Evolutionary conservation across 495 filamentous ascomycete species (phyloP).

Genomic region (Penicillium argentinense): DNA sequence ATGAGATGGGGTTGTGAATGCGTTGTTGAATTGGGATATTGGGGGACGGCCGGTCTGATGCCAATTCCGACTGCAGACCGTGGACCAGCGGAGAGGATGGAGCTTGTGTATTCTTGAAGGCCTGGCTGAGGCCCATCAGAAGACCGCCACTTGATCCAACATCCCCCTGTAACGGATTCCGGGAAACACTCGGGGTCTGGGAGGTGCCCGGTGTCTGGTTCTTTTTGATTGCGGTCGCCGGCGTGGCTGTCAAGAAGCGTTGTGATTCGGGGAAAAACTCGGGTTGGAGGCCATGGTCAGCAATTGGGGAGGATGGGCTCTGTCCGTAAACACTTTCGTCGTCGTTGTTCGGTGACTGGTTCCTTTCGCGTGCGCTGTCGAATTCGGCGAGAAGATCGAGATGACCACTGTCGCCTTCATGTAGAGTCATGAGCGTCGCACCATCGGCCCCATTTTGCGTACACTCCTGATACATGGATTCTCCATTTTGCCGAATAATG

Average conservation of each 20-base stretch:
- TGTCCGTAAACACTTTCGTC: constrained; percentile 37
- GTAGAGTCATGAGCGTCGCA: constrained; percentile 39
- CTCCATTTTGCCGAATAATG: constrained; percentile 38
- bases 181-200: constrained; percentile 42
- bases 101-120: constrained; percentile 53
- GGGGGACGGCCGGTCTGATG: constrained; percentile 54
- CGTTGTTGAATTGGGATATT: constrained; percentile 47
- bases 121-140: constrained; percentile 50
- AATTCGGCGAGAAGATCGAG: constrained; percentile 48
- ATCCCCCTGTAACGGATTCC: constrained; percentile 47
- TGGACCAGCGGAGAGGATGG: constrained; percentile 51
- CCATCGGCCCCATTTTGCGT: constrained; percentile 26
- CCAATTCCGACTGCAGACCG: constrained; percentile 34
- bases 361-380: constrained; percentile 25
- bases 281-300: constrained; percentile 26
- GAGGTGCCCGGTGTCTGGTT: constrained; percentile 26
- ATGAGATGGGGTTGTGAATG: constrained; percentile 38
- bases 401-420: constrained; percentile 49
- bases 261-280: constrained; percentile 52
- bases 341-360: constrained; percentile 36
- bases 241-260: constrained; percentile 46
- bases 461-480: constrained; percentile 25
- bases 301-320: constrained; percentile 40
- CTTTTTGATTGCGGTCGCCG: constrained; percentile 39
- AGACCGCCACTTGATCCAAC: constrained; percentile 38